Conservation (phyloP, 352 stramenopile species). For the Pythium guiyangense region DNA sequence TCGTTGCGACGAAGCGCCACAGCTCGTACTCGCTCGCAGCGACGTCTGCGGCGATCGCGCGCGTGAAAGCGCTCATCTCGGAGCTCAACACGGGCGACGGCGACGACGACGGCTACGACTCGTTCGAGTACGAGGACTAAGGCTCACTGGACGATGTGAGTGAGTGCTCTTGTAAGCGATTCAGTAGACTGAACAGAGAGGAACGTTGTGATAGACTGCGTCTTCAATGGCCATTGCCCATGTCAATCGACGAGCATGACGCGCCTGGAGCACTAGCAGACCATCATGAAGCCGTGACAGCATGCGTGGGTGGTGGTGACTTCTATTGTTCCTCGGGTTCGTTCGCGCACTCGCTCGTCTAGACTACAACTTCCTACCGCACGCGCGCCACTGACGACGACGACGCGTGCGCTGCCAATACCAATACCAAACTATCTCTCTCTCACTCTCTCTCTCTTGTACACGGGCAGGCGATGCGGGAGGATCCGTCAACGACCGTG, state of each 20-base stretch:
- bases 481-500: too few species aligned
- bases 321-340: conserved; percentile 15
- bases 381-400: not conserved
- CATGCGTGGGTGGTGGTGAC: too few species aligned
- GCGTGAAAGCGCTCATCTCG: conserved; percentile 67
- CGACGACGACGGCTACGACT: conserved; percentile 71
- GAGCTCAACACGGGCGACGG: conserved; percentile 59
- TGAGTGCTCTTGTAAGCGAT: not conserved
- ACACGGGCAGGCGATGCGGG: not conserved
- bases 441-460: conserved; percentile 2
- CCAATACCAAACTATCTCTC: not conserved
- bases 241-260: not conserved
- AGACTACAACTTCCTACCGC: conserved; percentile 15
- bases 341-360: conserved; percentile 1
- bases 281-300: too few species aligned
- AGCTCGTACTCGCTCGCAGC: conserved; percentile 76
- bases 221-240: not conserved
- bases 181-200: too few species aligned
- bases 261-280: too few species aligned
- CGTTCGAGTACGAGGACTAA: conserved; percentile 67
- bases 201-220: not conserved
- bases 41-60: conserved; percentile 47
- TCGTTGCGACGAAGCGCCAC: conserved; percentile 62
- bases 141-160: too few species aligned
- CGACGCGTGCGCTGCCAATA: not conserved